Base-by-base conservation (phyloP, 306 rosid genomes). In the Cicer pinnatifidum region DNA sequence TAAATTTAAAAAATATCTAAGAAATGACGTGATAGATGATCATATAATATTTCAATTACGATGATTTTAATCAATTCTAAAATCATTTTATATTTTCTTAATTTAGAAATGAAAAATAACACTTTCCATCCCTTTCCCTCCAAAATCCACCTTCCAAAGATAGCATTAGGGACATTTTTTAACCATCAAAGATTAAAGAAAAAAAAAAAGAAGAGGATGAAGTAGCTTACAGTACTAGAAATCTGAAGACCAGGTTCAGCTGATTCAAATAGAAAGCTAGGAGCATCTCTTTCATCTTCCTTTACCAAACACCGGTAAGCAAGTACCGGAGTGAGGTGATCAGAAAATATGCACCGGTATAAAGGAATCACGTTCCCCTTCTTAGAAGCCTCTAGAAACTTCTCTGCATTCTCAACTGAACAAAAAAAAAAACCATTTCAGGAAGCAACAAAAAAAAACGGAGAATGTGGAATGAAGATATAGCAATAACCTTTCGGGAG, bases 251-350 rank as follows among this genome's bases (percentile, higher is more conserved):
- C 99, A 1, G 99, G 99, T 68, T 94, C 99, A 13, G 85, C 99
- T 0, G 97, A 86, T 65, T 94, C 99, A 44, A 75, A 94, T 9
- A 94, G 89, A 83, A 94, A 94, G 81, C 99, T 91, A 6, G 99
- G 95, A 69, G 99, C 96, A 80, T 94, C 97, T 47, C 99, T 86
- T 20, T 94, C 97, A 61, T 94, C 99, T 79, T 91, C 97, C 87
- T 90, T 87, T 2, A 94, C 99, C 84, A 94, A 82, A 77, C 99
- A 94, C 11, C 99, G 92, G 85, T 94, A 94, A 9, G 99, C 99
- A 11, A 94, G 91, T 28, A 91, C 97, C 1, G 99, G 99, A 40
- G 97, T 89, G 64, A 94, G 90, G 74, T 94, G 99, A 82, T 94
- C 99, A 0, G 97, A 94, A 51, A 94, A 91, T 77, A 94, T 84